Conservation (phyloP, 208 protist species). For the Leptomonas seymouri region DNA sequence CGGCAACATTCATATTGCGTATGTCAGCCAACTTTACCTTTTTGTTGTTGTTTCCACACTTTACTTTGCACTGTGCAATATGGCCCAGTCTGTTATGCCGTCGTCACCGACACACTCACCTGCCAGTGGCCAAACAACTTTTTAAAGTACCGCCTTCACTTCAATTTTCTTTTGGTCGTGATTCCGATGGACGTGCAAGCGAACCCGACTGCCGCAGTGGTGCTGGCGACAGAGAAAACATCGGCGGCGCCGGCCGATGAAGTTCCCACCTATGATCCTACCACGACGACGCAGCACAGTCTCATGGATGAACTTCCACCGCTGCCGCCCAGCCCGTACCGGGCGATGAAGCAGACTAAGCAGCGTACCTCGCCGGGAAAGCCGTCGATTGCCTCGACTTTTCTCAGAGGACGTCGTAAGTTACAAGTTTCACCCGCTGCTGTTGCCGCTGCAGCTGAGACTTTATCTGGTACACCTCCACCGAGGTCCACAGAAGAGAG, state of each 20-base stretch:
- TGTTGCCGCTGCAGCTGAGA: background rate
- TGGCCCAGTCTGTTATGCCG: too few relatives aligned
- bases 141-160: background rate
- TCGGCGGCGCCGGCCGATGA: background rate
- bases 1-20: too few relatives aligned
- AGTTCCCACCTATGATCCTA: background rate
- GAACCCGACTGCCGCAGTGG: background rate
- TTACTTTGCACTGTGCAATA: too few relatives aligned
- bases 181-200: background rate
- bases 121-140: background rate
- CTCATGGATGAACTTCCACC: slow-evolving; percentile 35
- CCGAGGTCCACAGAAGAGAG: background rate
- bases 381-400: slow-evolving; percentile 32
- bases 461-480: background rate
- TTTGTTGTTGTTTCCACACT: too few relatives aligned
- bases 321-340: slow-evolving; percentile 72
- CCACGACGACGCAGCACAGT: slow-evolving; percentile 16
- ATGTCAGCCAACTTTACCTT: too few relatives aligned
- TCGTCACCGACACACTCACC: too few relatives aligned
- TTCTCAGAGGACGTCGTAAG: slow-evolving; percentile 19
- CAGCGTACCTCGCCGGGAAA: slow-evolving; percentile 6
- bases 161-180: slow-evolving; percentile 11
- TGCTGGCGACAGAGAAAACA: background rate
- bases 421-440: background rate
- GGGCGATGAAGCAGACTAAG: slow-evolving; percentile 19